These are phyloP conservation scores for Thalia dealbata DNA, from an alignment of 176 grass and related monocot species.

Conservation along the genomic window DNA sequence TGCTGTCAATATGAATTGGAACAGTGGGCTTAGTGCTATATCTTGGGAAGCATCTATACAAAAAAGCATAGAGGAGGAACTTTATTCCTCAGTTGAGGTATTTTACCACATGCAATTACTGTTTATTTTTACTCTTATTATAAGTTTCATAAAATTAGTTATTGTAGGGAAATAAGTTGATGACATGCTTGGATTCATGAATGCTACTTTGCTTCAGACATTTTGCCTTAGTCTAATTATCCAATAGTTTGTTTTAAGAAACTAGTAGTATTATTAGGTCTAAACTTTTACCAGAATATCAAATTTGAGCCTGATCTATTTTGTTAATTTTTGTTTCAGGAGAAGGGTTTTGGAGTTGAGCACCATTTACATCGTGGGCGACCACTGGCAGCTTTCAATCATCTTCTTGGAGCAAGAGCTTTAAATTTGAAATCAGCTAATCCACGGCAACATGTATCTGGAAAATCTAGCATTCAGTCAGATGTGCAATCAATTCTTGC, in stretches of 20 bases:
- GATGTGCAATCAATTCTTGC: slow-evolving; percentile 71
- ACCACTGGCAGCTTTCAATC: slow-evolving; percentile 76
- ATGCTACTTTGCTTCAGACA: neutral
- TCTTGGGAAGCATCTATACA: slow-evolving; percentile 92
- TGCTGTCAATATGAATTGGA: slow-evolving; percentile 60
- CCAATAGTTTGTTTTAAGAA: too few relatives aligned
- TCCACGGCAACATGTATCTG: slow-evolving; percentile 45
- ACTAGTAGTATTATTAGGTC: neutral
- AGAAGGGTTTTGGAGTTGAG: slow-evolving; percentile 80
- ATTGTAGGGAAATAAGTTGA: neutral
- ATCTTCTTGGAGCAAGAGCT: slow-evolving; percentile 78
- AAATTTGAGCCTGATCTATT: slow-evolving; percentile 7
- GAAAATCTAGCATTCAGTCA: slow-evolving; percentile 59
- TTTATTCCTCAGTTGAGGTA: slow-evolving; percentile 88
- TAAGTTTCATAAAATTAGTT: neutral
- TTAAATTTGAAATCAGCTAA: slow-evolving; percentile 58
- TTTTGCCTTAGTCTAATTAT: neutral
- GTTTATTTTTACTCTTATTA: neutral
- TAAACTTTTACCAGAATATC: neutral
- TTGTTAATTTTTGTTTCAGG: slow-evolving; percentile 34
- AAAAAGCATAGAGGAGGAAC: slow-evolving; percentile 69
- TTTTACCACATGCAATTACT: slow-evolving; percentile 10
- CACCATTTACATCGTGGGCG: slow-evolving; percentile 81
- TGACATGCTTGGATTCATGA: neutral
- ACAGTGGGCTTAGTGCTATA: slow-evolving; percentile 43